Evolutionary conservation across 805 yeast genomes (phyloP).

Genomic region (Cyberlindnera saturnus): DNA sequence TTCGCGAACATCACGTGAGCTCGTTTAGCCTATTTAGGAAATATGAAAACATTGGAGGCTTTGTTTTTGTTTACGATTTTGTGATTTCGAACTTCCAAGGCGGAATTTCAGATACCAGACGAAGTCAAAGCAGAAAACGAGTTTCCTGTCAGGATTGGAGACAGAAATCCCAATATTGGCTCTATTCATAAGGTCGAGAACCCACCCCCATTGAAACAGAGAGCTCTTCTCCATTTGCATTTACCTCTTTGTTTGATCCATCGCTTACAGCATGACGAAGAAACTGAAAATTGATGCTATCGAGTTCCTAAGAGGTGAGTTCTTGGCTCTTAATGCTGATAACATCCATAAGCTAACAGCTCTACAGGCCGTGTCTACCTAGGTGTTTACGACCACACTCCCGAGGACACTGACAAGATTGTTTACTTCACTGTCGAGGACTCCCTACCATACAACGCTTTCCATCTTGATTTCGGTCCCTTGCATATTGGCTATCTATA

Average conservation of each 20-base stretch:
- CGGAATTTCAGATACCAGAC: too few species aligned
- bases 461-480: constrained; percentile 96
- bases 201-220: too few species aligned
- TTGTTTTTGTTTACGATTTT: not conserved
- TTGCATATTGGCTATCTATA: constrained; percentile 88
- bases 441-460: constrained; percentile 86
- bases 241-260: not conserved
- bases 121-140: too few species aligned
- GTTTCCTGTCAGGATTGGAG: too few species aligned
- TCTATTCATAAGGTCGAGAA: too few species aligned
- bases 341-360: not conserved
- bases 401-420: constrained; percentile 65
- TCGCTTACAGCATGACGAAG: constrained; percentile 37
- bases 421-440: constrained; percentile 92
- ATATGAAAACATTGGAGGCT: not conserved
- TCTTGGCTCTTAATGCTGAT: not conserved
- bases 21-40: not conserved
- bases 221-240: too few species aligned
- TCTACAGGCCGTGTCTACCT: constrained; percentile 56
- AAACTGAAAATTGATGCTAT: constrained; percentile 48
- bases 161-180: too few species aligned
- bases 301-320: constrained; percentile 31
- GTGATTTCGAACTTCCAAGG: too few species aligned
- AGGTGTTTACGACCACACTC: constrained; percentile 80
- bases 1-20: too few species aligned